These are phyloP conservation scores for Ensete ventricosum DNA, from an alignment of 176 grass and related monocot species.

Conservation along the genomic window DNA sequence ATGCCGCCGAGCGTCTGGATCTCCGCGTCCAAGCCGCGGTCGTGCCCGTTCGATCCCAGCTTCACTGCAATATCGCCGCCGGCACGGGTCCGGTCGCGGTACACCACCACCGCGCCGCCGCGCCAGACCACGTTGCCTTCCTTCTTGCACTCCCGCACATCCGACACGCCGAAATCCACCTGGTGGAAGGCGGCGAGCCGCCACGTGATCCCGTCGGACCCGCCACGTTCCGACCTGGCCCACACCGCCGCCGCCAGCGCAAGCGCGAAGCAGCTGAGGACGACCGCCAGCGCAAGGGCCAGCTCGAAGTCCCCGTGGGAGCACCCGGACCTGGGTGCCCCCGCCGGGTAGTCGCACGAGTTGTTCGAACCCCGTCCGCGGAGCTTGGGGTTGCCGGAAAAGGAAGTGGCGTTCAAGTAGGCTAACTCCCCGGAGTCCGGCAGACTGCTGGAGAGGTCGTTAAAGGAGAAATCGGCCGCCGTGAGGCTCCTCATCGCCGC, in stretches of 20 bases:
- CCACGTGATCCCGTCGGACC: conserved; percentile 28
- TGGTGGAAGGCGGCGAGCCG: conserved; percentile 74
- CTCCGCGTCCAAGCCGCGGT: conserved; percentile 76
- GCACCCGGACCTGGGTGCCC: not conserved
- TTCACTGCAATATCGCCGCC: conserved; percentile 70
- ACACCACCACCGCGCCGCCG: conserved; percentile 72
- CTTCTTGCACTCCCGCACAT: conserved; percentile 94
- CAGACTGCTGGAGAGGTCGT: conserved; percentile 51
- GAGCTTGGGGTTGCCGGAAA: conserved; percentile 59
- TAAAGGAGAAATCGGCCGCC: conserved; percentile 77
- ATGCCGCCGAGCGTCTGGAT: conserved; percentile 80
- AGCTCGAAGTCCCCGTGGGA: conserved; percentile 46
- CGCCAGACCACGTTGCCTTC: conserved; percentile 81
- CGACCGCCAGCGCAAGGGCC: conserved; percentile 59
- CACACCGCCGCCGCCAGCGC: conserved; percentile 49
- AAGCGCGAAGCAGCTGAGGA: conserved; percentile 62
- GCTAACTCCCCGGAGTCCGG: conserved; percentile 56
- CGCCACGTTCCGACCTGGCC: conserved; percentile 30
- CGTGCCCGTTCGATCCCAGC: conserved; percentile 19
- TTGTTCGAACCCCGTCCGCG: conserved; percentile 38
- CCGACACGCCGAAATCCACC: conserved; percentile 68
- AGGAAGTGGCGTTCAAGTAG: conserved; percentile 69
- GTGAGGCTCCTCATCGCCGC: conserved; percentile 74
- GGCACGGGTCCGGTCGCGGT: conserved; percentile 30
- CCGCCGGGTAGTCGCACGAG: conserved; percentile 24